Evolutionary conservation across 768 basidiomycete genomes (phyloP), one percentile per base, ranked within the genome.

Genomic region (Panaeolus cyanescens): DNA sequence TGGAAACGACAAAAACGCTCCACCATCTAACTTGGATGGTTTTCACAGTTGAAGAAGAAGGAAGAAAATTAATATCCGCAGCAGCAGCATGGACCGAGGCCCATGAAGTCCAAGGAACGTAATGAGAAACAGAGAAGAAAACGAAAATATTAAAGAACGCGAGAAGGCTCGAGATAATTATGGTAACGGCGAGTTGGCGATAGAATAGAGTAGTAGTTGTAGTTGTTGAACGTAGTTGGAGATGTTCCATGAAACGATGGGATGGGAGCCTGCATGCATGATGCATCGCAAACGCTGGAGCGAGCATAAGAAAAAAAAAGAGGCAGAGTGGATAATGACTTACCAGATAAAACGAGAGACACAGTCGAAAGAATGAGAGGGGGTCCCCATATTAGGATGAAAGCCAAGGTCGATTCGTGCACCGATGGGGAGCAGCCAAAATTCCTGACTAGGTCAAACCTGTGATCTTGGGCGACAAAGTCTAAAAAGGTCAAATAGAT

Each of bases 401-500:
- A 67, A 0, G 79, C 77, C 9, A 79, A 67, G 1, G 72, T 68
- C 2, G 83, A 81, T 34, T 76, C 75, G 54, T 83, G 80, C 25
- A 80, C 76, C 2, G 80, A 77, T 9, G 81, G 80, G 15, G 71
- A 70, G 65, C 88, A 89, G 0, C 89, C 89, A 45, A 83, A 73
- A 59, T 85, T 80, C 70, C 83, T 76, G 20, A 80, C 72, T 60
- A 91, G 80, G 68, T 86, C 80, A 75, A 85, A 91, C 58, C 89
- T 81, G 70, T 84, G 83, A 59, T 85, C 83, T 68, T 89, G 86
- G 28, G 81, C 79, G 54, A 88, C 67, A 58, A 78, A 74, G 66
- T 87, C 89, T 90, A 59, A 55, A 57, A 34, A 64, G 34, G 13
- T 58, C 7, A 57, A 58, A 20, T 33, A 28, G 4, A 53, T 39